phyloP scores from a whole-genome alignment of 2,329 filamentous ascomycete genomes.

The Fusarium napiforme region DNA sequence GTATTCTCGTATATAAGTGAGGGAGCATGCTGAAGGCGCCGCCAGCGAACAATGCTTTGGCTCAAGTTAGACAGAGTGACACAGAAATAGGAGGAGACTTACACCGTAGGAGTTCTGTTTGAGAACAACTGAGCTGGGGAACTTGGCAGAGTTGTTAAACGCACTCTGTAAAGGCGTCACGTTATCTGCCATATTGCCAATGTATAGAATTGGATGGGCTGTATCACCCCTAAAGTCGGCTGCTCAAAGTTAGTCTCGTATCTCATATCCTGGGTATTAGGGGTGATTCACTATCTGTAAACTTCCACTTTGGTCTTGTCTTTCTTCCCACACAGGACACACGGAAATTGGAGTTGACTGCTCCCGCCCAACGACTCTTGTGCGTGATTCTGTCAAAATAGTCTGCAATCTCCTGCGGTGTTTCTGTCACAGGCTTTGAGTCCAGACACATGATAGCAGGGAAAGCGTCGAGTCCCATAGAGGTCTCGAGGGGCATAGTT shows the following conservation, averaged over 20 bases:
- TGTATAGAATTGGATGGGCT: constrained; percentile 57
- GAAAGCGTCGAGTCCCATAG: constrained; percentile 52
- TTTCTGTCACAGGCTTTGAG: constrained; percentile 45
- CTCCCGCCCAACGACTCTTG: constrained; percentile 57
- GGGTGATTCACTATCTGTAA: constrained; percentile 46
- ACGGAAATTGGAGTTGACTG: constrained; percentile 54
- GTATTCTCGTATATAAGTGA: constrained; percentile 54
- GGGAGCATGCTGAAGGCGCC: constrained; percentile 57
- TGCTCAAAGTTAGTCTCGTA: constrained; percentile 17
- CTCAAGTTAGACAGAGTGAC: background rate
- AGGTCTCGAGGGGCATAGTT: constrained; percentile 42
- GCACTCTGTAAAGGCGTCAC: constrained; percentile 60
- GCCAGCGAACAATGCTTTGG: constrained; percentile 61
- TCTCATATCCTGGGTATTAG: background rate
- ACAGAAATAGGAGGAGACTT: constrained; percentile 35
- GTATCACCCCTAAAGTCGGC: constrained; percentile 51
- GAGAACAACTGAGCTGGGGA: constrained; percentile 58
- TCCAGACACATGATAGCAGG: constrained; percentile 61
- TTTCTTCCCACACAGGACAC: constrained; percentile 53
- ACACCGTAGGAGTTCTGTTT: constrained; percentile 63
- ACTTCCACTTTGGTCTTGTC: constrained; percentile 54
- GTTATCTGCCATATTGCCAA: constrained; percentile 59
- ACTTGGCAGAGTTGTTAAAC: constrained; percentile 56
- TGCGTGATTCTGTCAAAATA: constrained; percentile 49
- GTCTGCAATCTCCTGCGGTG: constrained; percentile 49